Conservation (phyloP, 2,329 filamentous ascomycete genomes). For the Exutisphaerella laricina region DNA sequence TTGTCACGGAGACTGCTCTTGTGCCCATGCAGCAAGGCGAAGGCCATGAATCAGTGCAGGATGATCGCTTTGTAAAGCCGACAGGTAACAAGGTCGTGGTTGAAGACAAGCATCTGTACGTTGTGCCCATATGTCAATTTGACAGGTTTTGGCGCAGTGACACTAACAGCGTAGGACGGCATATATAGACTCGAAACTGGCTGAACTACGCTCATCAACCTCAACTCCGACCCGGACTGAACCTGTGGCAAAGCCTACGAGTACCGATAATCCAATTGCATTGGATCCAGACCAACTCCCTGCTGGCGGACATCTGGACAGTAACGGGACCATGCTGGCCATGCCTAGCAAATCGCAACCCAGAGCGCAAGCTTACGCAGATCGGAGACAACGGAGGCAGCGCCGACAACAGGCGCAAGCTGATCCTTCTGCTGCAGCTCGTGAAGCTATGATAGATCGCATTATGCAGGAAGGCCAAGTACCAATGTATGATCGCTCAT, state of each 20-base stretch:
- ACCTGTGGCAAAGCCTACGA: too few relatives aligned
- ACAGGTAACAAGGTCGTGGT: slow-evolving; percentile 63
- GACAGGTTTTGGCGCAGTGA: slow-evolving; percentile 13
- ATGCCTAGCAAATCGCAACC: slow-evolving; percentile 18
- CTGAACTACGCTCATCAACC: slow-evolving; percentile 43
- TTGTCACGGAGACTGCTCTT: slow-evolving; percentile 8
- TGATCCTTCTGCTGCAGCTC: slow-evolving; percentile 16
- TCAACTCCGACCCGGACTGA: slow-evolving; percentile 10
- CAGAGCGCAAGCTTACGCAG: not conserved
- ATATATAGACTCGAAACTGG: slow-evolving; percentile 77
- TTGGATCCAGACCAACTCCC: too few relatives aligned
- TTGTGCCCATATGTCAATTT: slow-evolving; percentile 25
- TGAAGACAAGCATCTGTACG: slow-evolving; percentile 73
- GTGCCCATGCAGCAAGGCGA: slow-evolving; percentile 13
- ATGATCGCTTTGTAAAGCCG: slow-evolving; percentile 63
- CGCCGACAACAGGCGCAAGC: slow-evolving; percentile 12
- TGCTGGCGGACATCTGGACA: too few relatives aligned
- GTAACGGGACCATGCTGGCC: not conserved
- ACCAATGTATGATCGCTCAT: slow-evolving; percentile 26
- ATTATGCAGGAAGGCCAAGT: slow-evolving; percentile 31
- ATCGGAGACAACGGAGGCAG: not conserved
- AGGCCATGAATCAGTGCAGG: slow-evolving; percentile 29
- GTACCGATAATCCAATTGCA: too few relatives aligned
- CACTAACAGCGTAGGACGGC: slow-evolving; percentile 72
- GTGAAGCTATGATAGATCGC: slow-evolving; percentile 32